These are phyloP conservation scores for Fusarium bactridioides DNA, from an alignment of 2,329 filamentous ascomycete genomes.

Conservation along the genomic window DNA sequence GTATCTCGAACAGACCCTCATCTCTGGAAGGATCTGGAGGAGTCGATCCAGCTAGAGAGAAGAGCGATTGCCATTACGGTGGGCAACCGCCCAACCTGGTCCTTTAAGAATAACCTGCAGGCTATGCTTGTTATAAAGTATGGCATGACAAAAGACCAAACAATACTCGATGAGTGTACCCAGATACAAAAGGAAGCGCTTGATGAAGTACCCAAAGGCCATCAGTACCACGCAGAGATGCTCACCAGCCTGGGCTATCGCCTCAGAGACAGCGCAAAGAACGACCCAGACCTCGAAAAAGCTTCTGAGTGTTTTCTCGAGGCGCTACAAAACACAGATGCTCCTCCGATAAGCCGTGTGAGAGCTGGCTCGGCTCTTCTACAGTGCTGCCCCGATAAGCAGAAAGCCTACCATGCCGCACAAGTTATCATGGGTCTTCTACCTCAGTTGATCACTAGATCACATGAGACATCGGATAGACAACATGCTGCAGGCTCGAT, in stretches of 20 bases:
- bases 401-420: neutral
- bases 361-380: neutral
- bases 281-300: rapidly evolving
- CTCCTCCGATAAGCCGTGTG: neutral
- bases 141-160: neutral
- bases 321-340: neutral
- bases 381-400: neutral
- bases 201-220: neutral
- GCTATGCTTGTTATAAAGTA: neutral
- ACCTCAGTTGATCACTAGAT: neutral
- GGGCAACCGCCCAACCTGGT: neutral
- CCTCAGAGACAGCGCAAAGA: neutral
- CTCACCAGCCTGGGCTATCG: neutral
- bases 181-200: neutral
- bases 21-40: neutral
- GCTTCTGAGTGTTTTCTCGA: neutral
- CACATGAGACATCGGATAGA: neutral
- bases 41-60: neutral
- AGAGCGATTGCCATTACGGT: neutral
- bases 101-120: neutral
- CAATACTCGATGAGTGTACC: neutral
- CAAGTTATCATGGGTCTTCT: neutral
- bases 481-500: neutral
- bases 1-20: neutral
- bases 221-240: neutral